Evolutionary conservation across 78 protist genomes (phyloP), one percentile per base, ranked within the genome.

Genomic region (Blattamonas nauphoetae): DNA sequence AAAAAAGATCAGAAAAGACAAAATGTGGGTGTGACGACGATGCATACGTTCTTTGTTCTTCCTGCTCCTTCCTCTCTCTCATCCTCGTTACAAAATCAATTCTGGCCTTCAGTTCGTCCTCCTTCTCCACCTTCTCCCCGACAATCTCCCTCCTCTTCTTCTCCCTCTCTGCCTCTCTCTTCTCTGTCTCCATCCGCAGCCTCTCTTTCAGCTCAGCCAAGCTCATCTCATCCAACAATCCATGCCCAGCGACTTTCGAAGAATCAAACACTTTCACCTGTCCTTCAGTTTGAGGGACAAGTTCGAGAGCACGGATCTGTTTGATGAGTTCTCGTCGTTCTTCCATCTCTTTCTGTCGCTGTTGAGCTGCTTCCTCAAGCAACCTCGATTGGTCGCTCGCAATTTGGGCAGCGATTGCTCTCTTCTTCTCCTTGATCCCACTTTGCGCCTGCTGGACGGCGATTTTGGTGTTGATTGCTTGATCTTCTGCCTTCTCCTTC

Each of bases 261-360:
- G 90, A 87, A 83, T 88, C 90, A 81, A 88, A 41, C 11, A 1
- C 35, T 1, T 0, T 1, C 42, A 0, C 79, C 33, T 45, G 82
- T 55, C 71, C 71, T 55, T 55, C 21, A 29, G 38, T 21, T 55
- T 55, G 38, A 34, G 91, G 91, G 78, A 88, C 91, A 3, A 21
- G 55, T 71, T 84, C 88, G 64, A 88, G 64, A 36, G 91, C 91
- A 1, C 91, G 45, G 45, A 88, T 83, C 91, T 88, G 88, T 4
- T 33, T 80, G 44, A 88, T 84, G 11, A 46, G 77, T 2, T 88
- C 87, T 77, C 41, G 64, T 1, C 42, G 1, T 77, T 11, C 41
- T 11, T 21, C 43, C 41, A 32, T 11, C 83, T 79, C 83, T n/a
- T n/a, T 11, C 32, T 4, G 42, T 21, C 43, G 43, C 83, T 79